A percentile compares a stretch with the other conserved stretches of the same genome.
Conservation (phyloP, 495 filamentous ascomycete species). For the Aspergillus nanangensis region DNA sequence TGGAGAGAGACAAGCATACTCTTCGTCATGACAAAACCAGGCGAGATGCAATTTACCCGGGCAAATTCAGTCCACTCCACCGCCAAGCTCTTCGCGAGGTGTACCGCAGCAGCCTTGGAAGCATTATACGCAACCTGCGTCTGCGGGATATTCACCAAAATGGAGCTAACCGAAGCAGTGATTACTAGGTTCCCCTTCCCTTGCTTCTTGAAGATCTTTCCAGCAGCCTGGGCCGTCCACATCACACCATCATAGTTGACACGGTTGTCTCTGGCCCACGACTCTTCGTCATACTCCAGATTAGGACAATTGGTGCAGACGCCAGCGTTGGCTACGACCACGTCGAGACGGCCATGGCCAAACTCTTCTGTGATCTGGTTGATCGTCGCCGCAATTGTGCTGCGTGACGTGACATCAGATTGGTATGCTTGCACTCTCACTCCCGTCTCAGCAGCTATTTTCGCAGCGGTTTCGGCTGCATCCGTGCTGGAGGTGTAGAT, state of each 20-base stretch:
- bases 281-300: conserved; percentile 65
- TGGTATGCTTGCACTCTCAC: conserved; percentile 53
- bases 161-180: conserved; percentile 70
- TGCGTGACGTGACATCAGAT: conserved; percentile 2
- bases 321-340: conserved; percentile 65
- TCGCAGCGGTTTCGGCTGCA: conserved; percentile 56
- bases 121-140: conserved; percentile 78
- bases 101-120: conserved; percentile 75
- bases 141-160: conserved; percentile 78
- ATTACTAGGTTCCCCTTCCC: conserved; percentile 62
- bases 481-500: conserved; percentile 74
- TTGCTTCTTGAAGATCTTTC: conserved; percentile 56
- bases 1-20: conserved; percentile 75
- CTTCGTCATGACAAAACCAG: conserved; percentile 82
- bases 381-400: conserved; percentile 5
- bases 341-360: conserved; percentile 35
- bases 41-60: conserved; percentile 73
- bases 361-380: conserved; percentile 40
- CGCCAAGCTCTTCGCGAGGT: conserved; percentile 69
- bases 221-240: conserved; percentile 53
- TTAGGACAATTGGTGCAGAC: no score
- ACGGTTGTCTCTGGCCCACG: conserved; percentile 64
- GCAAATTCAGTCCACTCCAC: conserved; percentile 89
- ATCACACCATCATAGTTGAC: conserved; percentile 26
- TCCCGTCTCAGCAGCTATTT: conserved; percentile 63